Evolutionary conservation across 2,329 filamentous ascomycete genomes (phyloP).

Genomic region (Pseudogymnoascus sp.): DNA sequence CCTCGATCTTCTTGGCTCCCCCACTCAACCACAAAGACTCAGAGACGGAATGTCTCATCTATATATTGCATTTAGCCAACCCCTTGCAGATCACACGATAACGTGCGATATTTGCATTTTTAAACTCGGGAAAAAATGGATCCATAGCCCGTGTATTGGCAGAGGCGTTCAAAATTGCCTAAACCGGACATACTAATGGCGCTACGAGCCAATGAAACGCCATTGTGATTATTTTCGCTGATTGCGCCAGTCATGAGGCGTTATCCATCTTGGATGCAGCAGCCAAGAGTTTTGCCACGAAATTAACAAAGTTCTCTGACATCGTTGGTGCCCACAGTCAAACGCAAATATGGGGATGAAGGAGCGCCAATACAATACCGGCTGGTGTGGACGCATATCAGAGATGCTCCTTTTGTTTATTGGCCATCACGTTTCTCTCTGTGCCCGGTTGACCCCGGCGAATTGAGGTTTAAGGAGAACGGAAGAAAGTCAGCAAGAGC

Average conservation of each 20-base stretch:
- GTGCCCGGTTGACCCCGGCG: neutral
- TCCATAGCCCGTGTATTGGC: neutral
- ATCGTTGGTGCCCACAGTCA: neutral
- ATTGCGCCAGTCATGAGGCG: neutral
- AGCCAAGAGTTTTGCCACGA: neutral
- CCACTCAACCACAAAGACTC: neutral
- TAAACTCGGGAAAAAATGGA: neutral
- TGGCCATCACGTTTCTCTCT: neutral
- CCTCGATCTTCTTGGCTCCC: neutral
- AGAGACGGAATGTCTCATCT: neutral
- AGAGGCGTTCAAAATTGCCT: neutral
- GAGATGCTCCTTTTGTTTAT: neutral
- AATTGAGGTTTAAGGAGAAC: neutral
- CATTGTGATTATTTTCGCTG: neutral
- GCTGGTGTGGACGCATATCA: neutral
- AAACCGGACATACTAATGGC: neutral
- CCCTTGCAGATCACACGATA: neutral
- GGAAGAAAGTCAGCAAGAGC: neutral
- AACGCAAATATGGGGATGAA: neutral
- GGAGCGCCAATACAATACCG: neutral
- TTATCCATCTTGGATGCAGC: neutral
- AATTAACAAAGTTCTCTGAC: neutral
- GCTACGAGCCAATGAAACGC: neutral
- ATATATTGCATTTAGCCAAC: neutral
- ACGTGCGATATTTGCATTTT: neutral